Percentiles rank a stretch among this genome's conserved stretches.
phyloP scores from a whole-genome alignment of 2,329 filamentous ascomycete species.

The Xylaria sp. region DNA sequence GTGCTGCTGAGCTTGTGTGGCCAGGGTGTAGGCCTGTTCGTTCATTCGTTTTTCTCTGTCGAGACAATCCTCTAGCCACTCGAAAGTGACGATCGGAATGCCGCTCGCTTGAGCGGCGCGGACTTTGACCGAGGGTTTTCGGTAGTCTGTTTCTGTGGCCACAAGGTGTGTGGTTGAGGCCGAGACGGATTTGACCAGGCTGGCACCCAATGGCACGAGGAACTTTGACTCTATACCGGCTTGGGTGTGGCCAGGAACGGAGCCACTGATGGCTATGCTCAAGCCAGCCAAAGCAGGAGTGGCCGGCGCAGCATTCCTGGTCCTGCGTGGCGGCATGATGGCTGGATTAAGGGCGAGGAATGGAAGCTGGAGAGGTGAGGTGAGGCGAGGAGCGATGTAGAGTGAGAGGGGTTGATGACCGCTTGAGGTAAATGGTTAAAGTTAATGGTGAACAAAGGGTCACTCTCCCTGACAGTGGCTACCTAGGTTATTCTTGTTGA shows the following conservation, averaged over 20 bases:
- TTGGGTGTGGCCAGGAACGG: constrained; percentile 61
- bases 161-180: constrained; percentile 62
- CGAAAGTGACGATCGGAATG: constrained; percentile 61
- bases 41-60: constrained; percentile 46
- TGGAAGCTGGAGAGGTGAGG: background rate
- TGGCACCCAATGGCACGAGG: constrained; percentile 56
- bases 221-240: constrained; percentile 49
- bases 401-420: no score
- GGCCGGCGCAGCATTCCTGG: constrained; percentile 23
- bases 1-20: constrained; percentile 12
- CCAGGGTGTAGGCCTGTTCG: constrained; percentile 42
- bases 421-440: background rate
- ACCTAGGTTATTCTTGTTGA: no score
- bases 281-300: constrained; percentile 52
- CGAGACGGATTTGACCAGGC: constrained; percentile 53
- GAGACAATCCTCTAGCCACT: constrained; percentile 68
- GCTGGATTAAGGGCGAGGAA: background rate
- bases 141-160: constrained; percentile 58
- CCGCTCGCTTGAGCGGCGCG: constrained; percentile 52
- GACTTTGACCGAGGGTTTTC: constrained; percentile 58
- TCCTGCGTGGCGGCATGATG: constrained; percentile 34
- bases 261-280: constrained; percentile 64
- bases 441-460: background rate
- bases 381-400: background rate
- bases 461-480: no score